A percentile compares a stretch with the other conserved stretches of the same genome.
Conservation (phyloP, 73 alveolate species). For the Paramecium sonneborni region DNA sequence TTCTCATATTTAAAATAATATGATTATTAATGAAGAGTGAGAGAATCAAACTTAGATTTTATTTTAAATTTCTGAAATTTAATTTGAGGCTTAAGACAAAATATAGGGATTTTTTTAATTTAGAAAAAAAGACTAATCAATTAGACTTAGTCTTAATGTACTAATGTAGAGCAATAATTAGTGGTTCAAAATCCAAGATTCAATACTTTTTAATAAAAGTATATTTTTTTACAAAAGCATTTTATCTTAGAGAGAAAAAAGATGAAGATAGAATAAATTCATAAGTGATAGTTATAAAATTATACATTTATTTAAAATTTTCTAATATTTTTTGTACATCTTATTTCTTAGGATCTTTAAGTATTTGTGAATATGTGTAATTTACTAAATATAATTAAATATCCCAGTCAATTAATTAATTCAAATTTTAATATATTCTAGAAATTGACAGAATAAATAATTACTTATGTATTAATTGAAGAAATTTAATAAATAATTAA, state of each 20-base stretch:
- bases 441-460: no score
- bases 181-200: background rate
- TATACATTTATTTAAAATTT: no score
- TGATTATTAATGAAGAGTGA: background rate
- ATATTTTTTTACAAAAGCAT: background rate
- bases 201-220: background rate
- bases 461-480: background rate
- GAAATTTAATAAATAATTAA: background rate
- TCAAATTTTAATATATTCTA: no score
- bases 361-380: background rate
- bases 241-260: background rate
- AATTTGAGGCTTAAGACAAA: background rate
- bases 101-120: background rate
- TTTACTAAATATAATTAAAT: background rate
- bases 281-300: background rate
- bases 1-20: background rate
- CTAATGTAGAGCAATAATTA: background rate
- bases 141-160: background rate
- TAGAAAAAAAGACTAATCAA: background rate
- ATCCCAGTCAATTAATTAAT: background rate
- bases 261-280: background rate
- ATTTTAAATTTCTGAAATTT: background rate
- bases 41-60: background rate
- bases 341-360: background rate
- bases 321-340: background rate